Evolutionary conservation across 164 flowering plant genomes (phyloP).

Genomic region (Euptelea pleiosperma): DNA sequence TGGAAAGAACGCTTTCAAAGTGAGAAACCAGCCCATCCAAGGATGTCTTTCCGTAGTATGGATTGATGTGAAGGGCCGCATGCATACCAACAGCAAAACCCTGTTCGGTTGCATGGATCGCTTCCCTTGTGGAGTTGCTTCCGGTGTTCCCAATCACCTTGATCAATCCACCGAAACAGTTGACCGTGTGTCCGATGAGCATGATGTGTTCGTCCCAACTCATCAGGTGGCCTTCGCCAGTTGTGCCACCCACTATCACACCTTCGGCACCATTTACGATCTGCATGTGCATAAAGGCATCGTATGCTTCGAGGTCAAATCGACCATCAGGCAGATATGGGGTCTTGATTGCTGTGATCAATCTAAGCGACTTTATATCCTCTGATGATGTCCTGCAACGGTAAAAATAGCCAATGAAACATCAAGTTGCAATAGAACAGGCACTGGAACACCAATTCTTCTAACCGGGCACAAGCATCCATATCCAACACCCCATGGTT

Average conservation of each 20-base stretch:
- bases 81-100: conserved; percentile 98
- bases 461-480: background rate
- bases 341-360: conserved; percentile 88
- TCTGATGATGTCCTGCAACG: conserved; percentile 68
- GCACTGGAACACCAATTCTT: background rate
- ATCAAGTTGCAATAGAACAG: background rate
- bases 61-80: conserved; percentile 91
- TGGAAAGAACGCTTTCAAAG: conserved; percentile 60
- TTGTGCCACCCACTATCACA: conserved; percentile 86
- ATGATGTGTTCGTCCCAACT: conserved; percentile 96
- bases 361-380: conserved; percentile 61
- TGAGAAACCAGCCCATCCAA: conserved; percentile 69
- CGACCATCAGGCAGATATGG: conserved; percentile 93
- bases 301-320: conserved; percentile 91
- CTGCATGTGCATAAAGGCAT: conserved; percentile 70
- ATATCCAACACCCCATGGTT: too few relatives aligned
- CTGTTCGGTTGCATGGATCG: conserved; percentile 88
- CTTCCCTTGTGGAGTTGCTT: conserved; percentile 92
- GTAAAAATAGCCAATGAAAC: background rate
- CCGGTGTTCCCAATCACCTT: conserved; percentile 95
- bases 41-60: conserved; percentile 93
- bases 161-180: conserved; percentile 76
- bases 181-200: conserved; percentile 93
- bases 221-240: conserved; percentile 97
- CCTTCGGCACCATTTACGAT: conserved; percentile 73